Evolutionary conservation across 208 protist genomes (phyloP).

Genomic region (Acanthamoeba divionensis): DNA sequence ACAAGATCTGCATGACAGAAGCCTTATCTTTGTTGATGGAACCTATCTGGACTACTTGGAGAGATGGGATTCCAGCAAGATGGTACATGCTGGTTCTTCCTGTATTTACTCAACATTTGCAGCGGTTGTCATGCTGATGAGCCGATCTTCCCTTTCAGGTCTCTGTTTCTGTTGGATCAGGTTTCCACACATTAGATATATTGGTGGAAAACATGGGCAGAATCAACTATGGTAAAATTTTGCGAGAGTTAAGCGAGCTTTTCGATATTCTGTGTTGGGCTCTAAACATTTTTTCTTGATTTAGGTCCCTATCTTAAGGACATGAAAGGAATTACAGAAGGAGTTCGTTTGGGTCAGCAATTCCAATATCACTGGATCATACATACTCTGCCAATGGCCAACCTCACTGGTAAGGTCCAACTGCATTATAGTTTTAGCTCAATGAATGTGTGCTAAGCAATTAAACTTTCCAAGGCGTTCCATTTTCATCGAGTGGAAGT

Average conservation of each 20-base stretch:
- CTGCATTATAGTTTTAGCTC: too few relatives aligned
- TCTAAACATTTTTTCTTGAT: too few relatives aligned
- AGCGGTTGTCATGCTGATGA: not conserved
- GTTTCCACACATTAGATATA: not conserved
- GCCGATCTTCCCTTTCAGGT: not conserved
- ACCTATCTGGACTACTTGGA: not conserved
- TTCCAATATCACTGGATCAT: conserved; percentile 12
- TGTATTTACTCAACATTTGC: too few relatives aligned
- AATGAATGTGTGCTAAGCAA: too few relatives aligned
- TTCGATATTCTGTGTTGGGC: too few relatives aligned
- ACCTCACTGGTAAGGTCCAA: not conserved
- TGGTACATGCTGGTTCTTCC: too few relatives aligned
- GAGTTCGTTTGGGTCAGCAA: not conserved
- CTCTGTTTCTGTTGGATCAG: not conserved
- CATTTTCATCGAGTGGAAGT: too few relatives aligned
- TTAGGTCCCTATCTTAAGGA: not conserved
- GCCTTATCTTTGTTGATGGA: not conserved
- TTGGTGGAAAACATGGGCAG: conserved; percentile 19
- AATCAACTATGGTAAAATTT: conserved; percentile 33
- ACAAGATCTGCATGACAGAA: not conserved
- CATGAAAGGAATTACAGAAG: not conserved
- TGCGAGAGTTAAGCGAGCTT: too few relatives aligned
- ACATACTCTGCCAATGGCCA: not conserved
- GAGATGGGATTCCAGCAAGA: too few relatives aligned
- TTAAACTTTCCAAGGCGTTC: too few relatives aligned